Base-by-base conservation (phyloP, 306 rosid genomes). In the Vicia sativa region DNA sequence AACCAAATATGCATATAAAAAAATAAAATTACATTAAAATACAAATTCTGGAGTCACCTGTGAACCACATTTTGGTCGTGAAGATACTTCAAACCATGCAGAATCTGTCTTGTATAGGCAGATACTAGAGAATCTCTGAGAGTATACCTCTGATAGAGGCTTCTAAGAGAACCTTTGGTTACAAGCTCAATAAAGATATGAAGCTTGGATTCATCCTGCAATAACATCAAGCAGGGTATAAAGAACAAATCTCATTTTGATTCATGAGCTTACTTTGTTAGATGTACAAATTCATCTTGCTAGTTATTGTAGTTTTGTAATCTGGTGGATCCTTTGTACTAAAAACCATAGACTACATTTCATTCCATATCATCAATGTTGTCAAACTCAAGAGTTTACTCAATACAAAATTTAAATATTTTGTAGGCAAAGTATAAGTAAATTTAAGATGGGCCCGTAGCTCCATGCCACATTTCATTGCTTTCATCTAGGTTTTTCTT, bases 111-210 rank as follows among this genome's bases (percentile, higher is more conserved):
- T 55, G 97, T 88, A 68, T 93, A 93, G 37, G 84, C 86, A 59
- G 96, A 87, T 62, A 90, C 97, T 65, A 85, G 96, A 11, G 99
- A 83, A 52, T 93, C 98, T 70, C 77, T 70, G 54, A 93, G 97
- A 68, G 71, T 71, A 67, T 78, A 86, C 29, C 60, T 84, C 57
- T 68, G 86, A 73, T 85, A 90, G 66, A 93, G 87, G 37, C 54
- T 85, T 78, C 77, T 74, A 13, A 93, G 91, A 84, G 99, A 93
- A 65, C 99, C 97, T 76, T 85, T 82, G 11, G 96, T 82, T 77
- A 93, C 95, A 56, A 93, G 83, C 86, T 90, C 97, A 23, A 93
- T 85, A 82, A 90, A 93, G 67, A 93, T 90, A 78, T 88, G 85
- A 46, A 93, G 85, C 29, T 83, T 88, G 68, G 96, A 90, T 54